Evolutionary conservation across 1,284 basidiomycete species (phyloP).

Genomic region (Cryptococcus wingfieldii): DNA sequence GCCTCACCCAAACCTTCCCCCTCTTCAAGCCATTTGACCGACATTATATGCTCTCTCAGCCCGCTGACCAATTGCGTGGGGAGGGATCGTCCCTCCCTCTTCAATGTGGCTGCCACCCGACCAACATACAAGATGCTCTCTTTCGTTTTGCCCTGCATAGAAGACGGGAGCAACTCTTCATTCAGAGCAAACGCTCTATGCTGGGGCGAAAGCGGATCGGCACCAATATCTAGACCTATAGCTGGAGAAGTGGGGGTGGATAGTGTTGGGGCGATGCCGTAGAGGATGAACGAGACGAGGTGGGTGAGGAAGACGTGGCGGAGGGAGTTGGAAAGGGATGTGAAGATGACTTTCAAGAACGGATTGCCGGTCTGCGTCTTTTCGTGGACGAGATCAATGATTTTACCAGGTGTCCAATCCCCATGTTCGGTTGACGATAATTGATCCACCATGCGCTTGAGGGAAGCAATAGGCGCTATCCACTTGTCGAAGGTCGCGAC

Average conservation of each 20-base stretch:
- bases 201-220: conserved; percentile 43
- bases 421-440: conserved; percentile 36
- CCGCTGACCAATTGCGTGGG: conserved; percentile 61
- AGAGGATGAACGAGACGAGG: conserved; percentile 69
- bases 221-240: conserved; percentile 54
- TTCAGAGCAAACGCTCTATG: conserved; percentile 49
- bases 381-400: conserved; percentile 68
- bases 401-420: conserved; percentile 64
- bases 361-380: conserved; percentile 71
- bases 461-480: conserved; percentile 71
- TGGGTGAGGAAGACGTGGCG: conserved; percentile 74
- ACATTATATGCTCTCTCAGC: conserved; percentile 62
- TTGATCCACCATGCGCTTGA: conserved; percentile 61
- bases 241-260: conserved; percentile 58
- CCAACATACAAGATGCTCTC: conserved; percentile 84
- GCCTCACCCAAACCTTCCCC: conserved; percentile 69
- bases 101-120: conserved; percentile 76
- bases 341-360: conserved; percentile 65
- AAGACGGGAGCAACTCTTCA: conserved; percentile 66
- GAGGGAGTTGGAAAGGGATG: conserved; percentile 64
- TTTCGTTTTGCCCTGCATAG: conserved; percentile 63
- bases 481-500: conserved; percentile 75
- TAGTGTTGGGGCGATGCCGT: conserved; percentile 57
- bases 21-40: conserved; percentile 62
- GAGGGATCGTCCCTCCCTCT: conserved; percentile 68